Evolutionary conservation across 139 green algal species (phyloP).

Genomic region (Astrephomene gubernaculifera): DNA sequence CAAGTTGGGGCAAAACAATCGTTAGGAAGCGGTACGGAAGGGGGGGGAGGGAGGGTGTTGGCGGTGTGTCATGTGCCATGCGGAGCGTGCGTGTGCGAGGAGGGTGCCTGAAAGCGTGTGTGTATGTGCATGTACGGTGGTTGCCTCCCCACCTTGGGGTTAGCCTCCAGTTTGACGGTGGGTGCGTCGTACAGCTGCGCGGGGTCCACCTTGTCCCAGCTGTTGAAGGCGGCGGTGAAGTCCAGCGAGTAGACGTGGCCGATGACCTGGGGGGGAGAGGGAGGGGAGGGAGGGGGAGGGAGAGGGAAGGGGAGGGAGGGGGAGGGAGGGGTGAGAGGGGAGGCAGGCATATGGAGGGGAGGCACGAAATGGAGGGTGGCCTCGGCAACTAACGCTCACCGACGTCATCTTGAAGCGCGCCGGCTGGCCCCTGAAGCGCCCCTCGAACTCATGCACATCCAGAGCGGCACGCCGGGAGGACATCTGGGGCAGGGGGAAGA

Average conservation of each 20-base stretch:
- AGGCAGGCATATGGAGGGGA: not conserved
- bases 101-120: too few relatives aligned
- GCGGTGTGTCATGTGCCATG: too few relatives aligned
- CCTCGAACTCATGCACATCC: conserved; percentile 87
- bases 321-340: not conserved
- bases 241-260: conserved; percentile 83
- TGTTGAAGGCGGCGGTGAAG: conserved; percentile 86
- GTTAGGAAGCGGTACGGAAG: too few relatives aligned
- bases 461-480: conserved; percentile 56
- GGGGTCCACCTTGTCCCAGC: conserved; percentile 88
- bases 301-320: not conserved
- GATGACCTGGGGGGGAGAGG: conserved; percentile 17
- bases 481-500: conserved; percentile 51
- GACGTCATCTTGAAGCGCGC: conserved; percentile 69
- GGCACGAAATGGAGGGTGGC: not conserved
- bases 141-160: conserved; percentile 82
- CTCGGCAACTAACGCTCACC: not conserved
- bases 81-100: too few relatives aligned
- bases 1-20: too few relatives aligned
- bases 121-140: too few relatives aligned
- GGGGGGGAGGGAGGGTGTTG: too few relatives aligned
- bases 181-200: conserved; percentile 85
- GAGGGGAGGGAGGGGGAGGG: not conserved
- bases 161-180: conserved; percentile 85
- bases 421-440: conserved; percentile 69